Base-by-base conservation (phyloP, 179 eudicot genomes). In the Patellifolia procumbens region DNA sequence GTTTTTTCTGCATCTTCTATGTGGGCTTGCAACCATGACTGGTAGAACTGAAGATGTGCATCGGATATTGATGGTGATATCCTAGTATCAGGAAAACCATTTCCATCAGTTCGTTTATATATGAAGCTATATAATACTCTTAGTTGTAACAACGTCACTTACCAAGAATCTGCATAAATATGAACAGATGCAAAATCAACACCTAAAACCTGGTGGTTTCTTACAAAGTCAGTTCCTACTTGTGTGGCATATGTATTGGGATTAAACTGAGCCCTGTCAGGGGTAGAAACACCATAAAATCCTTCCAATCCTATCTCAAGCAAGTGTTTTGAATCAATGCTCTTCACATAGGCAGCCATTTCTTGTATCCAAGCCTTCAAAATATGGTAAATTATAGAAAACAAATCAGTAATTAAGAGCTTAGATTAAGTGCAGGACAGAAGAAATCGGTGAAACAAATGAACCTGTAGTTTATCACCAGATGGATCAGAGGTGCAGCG, bases 161-260 rank as follows among this genome's bases (percentile, higher is more conserved):
- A 91, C 98, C 97, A 94, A 39, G 91, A 92, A 74, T 94, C 98
- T 53, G 98, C 96, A 83, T 94, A 94, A 12, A 94, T 85, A 78
- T 94, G 97, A 79, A 91, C 97, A 0, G 98, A 90, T 76, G 97
- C 98, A 82, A 94, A 92, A 81, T 94, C 98, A 73, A 94, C 79
- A 48, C 94, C 83, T 46, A 91, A 78, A 71, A 90, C 77, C 70
- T 82, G 77, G 51, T 88, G 84, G 79, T 94, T 84, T 72, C 97
- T 94, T 59, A 92, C 84, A 70, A 92, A 94, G 77, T 92, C 97
- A 39, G 91, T 78, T 76, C 98, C 98, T 39, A 88, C 81, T 28
- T 79, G 88, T 55, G 91, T 86, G 69, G 92, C 85, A 61, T 82
- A 81, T 48, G 86, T 74, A 74, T 89, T 89, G 55, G 97, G 98